Percentiles rank a stretch among this genome's conserved stretches.
These are phyloP conservation scores for Asterionellopsis glacialis DNA, from an alignment of 108 stramenopile genomes.

Conservation along the genomic window DNA sequence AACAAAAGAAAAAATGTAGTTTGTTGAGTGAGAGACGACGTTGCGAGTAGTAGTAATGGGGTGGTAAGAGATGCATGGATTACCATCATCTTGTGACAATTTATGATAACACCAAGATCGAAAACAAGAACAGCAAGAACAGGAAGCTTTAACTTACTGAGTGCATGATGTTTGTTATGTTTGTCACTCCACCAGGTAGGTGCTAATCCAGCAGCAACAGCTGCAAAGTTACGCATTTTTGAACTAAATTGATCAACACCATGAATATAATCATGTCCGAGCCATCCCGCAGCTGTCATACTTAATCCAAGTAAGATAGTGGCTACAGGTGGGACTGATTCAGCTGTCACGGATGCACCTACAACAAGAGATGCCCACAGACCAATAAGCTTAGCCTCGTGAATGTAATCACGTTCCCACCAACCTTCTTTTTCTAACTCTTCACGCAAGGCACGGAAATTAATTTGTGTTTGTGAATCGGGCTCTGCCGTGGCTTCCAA, in stretches of 20 bases:
- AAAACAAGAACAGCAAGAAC: neutral
- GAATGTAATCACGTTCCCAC: conserved; percentile 82
- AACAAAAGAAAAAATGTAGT: too few species aligned
- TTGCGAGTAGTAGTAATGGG: conserved; percentile 16
- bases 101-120: neutral
- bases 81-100: neutral
- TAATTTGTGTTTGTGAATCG: conserved; percentile 58
- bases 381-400: conserved; percentile 67
- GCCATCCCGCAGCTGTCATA: conserved; percentile 89
- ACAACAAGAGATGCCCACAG: conserved; percentile 63
- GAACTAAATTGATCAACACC: conserved; percentile 71
- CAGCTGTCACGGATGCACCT: conserved; percentile 46
- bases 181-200: conserved; percentile 86
- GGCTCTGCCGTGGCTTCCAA: conserved; percentile 45
- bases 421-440: conserved; percentile 82
- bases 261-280: conserved; percentile 92
- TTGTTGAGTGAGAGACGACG: too few species aligned
- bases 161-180: conserved; percentile 89
- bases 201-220: conserved; percentile 67
- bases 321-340: conserved; percentile 39
- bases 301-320: conserved; percentile 53
- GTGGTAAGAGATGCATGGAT: neutral
- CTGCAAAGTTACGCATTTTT: conserved; percentile 62
- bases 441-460: conserved; percentile 73
- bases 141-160: conserved; percentile 42